phyloP scores from a whole-genome alignment of 208 protist species.

The Blastocrithidia nonstop region DNA sequence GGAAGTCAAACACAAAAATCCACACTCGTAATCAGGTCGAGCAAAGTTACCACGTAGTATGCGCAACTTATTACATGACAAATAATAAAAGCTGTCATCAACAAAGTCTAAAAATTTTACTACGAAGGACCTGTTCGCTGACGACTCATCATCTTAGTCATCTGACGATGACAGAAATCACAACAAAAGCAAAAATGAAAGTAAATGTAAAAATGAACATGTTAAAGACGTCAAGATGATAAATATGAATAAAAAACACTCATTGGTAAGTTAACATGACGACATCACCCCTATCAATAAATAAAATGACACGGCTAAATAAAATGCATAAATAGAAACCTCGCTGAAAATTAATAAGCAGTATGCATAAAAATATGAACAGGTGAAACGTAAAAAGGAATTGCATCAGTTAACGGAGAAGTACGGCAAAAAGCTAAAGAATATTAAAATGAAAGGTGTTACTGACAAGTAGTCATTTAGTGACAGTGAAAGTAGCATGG shows the following conservation, averaged over 20 bases:
- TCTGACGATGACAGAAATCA: constrained; percentile 1
- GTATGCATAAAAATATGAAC: constrained; percentile 74
- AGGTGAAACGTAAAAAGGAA: constrained; percentile 82
- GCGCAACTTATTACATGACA: constrained; percentile 1
- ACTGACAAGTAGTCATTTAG: constrained; percentile 1
- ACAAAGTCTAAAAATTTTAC: constrained; percentile 6
- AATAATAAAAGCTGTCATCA: background rate
- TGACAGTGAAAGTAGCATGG: constrained; percentile 5
- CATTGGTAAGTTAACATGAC: no score
- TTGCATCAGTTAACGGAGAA: constrained; percentile 71
- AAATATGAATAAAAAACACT: no score
- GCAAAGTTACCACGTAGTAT: constrained; percentile 15
- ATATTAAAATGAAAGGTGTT: background rate
- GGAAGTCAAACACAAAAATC: constrained; percentile 36
- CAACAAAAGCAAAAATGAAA: background rate
- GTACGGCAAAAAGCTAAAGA: constrained; percentile 41
- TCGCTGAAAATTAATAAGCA: constrained; percentile 52
- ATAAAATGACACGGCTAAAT: no score
- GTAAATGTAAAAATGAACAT: constrained; percentile 2
- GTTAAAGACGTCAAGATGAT: constrained; percentile 3
- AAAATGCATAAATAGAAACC: no score
- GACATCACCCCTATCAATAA: no score
- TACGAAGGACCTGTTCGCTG: constrained; percentile 17
- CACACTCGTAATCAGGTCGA: constrained; percentile 36
- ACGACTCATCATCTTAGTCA: background rate